Evolutionary conservation across 495 filamentous ascomycete species (phyloP).

Genomic region (Daldinia caldariorum): DNA sequence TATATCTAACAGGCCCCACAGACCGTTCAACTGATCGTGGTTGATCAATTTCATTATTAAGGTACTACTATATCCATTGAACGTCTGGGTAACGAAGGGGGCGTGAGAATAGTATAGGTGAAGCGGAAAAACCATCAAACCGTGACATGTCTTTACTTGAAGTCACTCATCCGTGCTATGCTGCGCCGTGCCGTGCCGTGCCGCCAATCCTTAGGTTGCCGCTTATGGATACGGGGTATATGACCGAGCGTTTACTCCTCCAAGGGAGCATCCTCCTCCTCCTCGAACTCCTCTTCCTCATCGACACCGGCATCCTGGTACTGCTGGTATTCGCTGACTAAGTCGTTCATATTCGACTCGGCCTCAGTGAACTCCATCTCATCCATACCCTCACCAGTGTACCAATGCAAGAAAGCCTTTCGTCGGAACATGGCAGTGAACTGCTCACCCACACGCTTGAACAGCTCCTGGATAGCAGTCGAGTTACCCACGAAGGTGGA

Average conservation of each 20-base stretch:
- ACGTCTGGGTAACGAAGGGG: slow-evolving; percentile 41
- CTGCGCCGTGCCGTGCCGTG: slow-evolving; percentile 18
- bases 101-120: slow-evolving; percentile 47
- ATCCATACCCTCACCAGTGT: slow-evolving; percentile 99
- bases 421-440: slow-evolving; percentile 99
- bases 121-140: slow-evolving; percentile 37
- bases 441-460: slow-evolving; percentile 99
- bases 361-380: slow-evolving; percentile 99
- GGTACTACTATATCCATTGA: slow-evolving; percentile 44
- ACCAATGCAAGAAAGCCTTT: slow-evolving; percentile 99
- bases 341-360: slow-evolving; percentile 99
- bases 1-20: slow-evolving; percentile 47
- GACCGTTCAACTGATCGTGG: slow-evolving; percentile 39
- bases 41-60: slow-evolving; percentile 43
- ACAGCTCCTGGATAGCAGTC: slow-evolving; percentile 99
- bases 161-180: slow-evolving; percentile 31
- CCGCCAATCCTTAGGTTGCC: slow-evolving; percentile 28
- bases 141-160: slow-evolving; percentile 16
- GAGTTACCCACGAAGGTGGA: slow-evolving; percentile 99
- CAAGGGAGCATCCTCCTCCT: slow-evolving; percentile 55
- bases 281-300: slow-evolving; percentile 73
- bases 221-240: slow-evolving; percentile 41
- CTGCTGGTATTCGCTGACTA: slow-evolving; percentile 99
- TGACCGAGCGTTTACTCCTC: slow-evolving; percentile 44
- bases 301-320: slow-evolving; percentile 97